These are phyloP conservation scores for Collybiopsis confluens DNA, from an alignment of 768 basidiomycete species.

Conservation along the genomic window DNA sequence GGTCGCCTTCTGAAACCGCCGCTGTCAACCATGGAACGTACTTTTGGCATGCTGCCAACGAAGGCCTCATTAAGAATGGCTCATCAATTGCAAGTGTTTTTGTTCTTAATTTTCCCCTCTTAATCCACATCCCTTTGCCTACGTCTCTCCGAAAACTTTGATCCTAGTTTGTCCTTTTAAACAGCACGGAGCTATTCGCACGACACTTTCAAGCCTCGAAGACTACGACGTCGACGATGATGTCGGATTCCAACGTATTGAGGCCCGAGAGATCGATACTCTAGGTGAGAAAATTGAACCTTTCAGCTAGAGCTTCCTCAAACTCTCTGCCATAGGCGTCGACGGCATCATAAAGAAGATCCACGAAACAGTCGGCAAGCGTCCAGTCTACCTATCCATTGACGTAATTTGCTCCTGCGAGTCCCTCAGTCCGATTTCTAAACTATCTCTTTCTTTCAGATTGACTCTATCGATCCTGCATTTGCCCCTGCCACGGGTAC, in stretches of 20 bases:
- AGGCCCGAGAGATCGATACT: slow-evolving; percentile 81
- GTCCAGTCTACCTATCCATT: slow-evolving; percentile 76
- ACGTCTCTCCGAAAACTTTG: slow-evolving; percentile 36
- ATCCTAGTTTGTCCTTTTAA: slow-evolving; percentile 66
- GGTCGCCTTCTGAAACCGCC: slow-evolving; percentile 65
- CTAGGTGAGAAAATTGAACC: slow-evolving; percentile 42
- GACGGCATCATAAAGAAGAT: slow-evolving; percentile 80
- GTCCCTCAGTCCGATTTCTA: neutral
- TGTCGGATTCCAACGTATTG: slow-evolving; percentile 78
- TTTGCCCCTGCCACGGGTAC: slow-evolving; percentile 85
- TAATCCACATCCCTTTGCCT: slow-evolving; percentile 15
- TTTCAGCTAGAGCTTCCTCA: too few species aligned
- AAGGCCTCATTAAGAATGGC: slow-evolving; percentile 75
- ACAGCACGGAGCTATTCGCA: slow-evolving; percentile 85
- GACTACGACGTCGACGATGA: slow-evolving; percentile 77
- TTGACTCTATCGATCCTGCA: slow-evolving; percentile 76
- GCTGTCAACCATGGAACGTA: slow-evolving; percentile 87
- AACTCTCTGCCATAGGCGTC: slow-evolving; percentile 37
- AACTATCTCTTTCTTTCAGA: slow-evolving; percentile 32
- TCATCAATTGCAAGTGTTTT: slow-evolving; percentile 76
- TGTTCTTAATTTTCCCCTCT: slow-evolving; percentile 20
- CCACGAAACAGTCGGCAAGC: slow-evolving; percentile 67
- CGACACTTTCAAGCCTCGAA: slow-evolving; percentile 71
- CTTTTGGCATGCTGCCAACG: slow-evolving; percentile 85
- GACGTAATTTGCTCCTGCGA: slow-evolving; percentile 43